Percentiles rank a stretch among this genome's conserved stretches.
Evolutionary conservation across 768 basidiomycete species (phyloP).

Genomic region (Strobilomyces confusus): DNA sequence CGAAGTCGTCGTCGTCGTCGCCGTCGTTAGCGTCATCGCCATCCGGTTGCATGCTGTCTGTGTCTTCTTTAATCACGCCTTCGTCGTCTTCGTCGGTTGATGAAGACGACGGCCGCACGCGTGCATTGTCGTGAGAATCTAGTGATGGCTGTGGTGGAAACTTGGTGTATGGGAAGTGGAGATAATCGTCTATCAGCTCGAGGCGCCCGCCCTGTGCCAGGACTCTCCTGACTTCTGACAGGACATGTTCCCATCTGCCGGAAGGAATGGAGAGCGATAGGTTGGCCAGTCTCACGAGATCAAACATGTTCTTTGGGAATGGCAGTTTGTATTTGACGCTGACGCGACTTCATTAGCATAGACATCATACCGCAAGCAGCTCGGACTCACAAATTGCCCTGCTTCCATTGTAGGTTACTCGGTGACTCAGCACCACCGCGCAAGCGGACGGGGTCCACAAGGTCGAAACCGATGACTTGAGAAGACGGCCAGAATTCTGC

Average conservation of each 20-base stretch:
- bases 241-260: slow-evolving; percentile 53
- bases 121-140: slow-evolving; percentile 1
- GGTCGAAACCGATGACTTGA: slow-evolving; percentile 61
- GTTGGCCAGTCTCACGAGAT: slow-evolving; percentile 72
- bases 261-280: slow-evolving; percentile 58
- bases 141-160: slow-evolving; percentile 16
- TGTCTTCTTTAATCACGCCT: slow-evolving; percentile 17
- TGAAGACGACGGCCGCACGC: slow-evolving; percentile 8
- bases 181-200: slow-evolving; percentile 72
- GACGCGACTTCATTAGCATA: slow-evolving; percentile 13
- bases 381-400: slow-evolving; percentile 63
- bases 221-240: slow-evolving; percentile 61
- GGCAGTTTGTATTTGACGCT: slow-evolving; percentile 58
- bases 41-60: slow-evolving; percentile 11
- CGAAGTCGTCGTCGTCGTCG: too few relatives aligned
- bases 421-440: slow-evolving; percentile 37
- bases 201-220: slow-evolving; percentile 57
- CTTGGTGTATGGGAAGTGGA: slow-evolving; percentile 56
- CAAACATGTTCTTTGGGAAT: slow-evolving; percentile 59
- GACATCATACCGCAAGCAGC: neutral
- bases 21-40: slow-evolving; percentile 14
- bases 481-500: slow-evolving; percentile 58
- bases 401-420: slow-evolving; percentile 44
- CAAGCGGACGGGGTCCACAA: slow-evolving; percentile 39
- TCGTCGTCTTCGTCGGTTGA: slow-evolving; percentile 22